Base-by-base conservation (phyloP, 192 early-diverging fungal species). In the Linnemannia zychae region DNA sequence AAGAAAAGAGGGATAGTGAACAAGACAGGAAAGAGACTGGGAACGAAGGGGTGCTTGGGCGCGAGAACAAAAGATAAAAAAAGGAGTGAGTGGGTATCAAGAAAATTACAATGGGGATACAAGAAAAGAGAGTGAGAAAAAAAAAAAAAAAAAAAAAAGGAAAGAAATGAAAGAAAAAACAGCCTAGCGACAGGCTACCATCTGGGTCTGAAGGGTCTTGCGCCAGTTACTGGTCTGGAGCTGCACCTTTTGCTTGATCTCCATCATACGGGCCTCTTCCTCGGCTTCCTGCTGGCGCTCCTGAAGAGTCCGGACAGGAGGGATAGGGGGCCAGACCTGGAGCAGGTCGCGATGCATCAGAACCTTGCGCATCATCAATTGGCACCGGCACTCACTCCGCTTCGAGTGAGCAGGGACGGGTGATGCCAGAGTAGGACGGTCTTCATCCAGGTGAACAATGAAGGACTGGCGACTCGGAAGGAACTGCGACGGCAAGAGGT, bases 341-440 rank as follows among this genome's bases (percentile, higher is more conserved):
- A 78, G 67, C 22, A 84, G 37, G 48, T 84, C 82, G 2, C 72
- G 65, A 11, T 84, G 82, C 77, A 84, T 75, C 57, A 84, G 66
- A 16, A 60, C 82, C 67, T 84, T 84, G 53, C 82, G 82, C 77
- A 84, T 79, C 82, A 84, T 84, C n/a, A 84, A 53, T 53, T 84
- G 82, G 46, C 82, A 84, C 11, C 82, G 82, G 70, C 82, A 84
- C 63, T 84, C 82, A 9, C 71, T 75, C 7, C 77, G 65, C 34
- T 60, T 74, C 12, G 76, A 78, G 34, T 77, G 75, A 22, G 73
- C 50, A 2, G 82, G 82, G 7, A 84, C 82, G 2, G 82, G 82
- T 1, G 82, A 84, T 4, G 82, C 82, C 47, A 84, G 40, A 0
- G 82, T 84, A 6, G 82, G 82, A 12, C 82, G 82, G 47, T 84